Conservation (phyloP, 106 monocot genomes). For the Cymbidium sinense region DNA sequence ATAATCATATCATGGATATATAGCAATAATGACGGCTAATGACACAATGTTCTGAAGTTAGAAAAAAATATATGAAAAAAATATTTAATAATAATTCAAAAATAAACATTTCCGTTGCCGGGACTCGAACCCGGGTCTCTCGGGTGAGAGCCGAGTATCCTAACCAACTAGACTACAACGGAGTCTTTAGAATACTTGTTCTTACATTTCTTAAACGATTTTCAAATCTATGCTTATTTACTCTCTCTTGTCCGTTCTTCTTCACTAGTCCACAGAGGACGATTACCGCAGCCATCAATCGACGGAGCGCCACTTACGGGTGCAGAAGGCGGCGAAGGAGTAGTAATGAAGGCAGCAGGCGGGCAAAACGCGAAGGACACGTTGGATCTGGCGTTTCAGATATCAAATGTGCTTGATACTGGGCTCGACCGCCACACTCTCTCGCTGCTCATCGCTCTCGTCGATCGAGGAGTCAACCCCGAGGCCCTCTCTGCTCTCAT, state of each 20-base stretch:
- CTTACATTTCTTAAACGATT: too few species aligned
- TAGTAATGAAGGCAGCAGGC: neutral
- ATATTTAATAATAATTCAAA: too few species aligned
- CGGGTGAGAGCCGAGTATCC: conserved; percentile 99
- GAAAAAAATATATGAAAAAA: too few species aligned
- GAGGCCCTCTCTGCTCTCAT: conserved; percentile 79
- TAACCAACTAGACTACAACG: conserved; percentile 99
- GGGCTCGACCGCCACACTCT: conserved; percentile 93
- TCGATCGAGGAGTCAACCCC: conserved; percentile 77
- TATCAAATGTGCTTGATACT: conserved; percentile 71
- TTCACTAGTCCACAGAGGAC: too few species aligned
- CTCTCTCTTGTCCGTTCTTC: too few species aligned
- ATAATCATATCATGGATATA: too few species aligned
- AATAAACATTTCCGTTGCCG: conserved; percentile 99
- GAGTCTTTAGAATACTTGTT: too few species aligned
- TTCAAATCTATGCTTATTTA: too few species aligned
- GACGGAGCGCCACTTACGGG: neutral
- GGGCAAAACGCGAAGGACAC: conserved; percentile 26
- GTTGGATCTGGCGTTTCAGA: conserved; percentile 84
- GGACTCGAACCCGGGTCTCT: conserved; percentile 99
- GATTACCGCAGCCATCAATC: neutral
- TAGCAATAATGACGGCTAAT: too few species aligned
- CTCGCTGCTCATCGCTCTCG: conserved; percentile 80
- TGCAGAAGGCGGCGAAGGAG: neutral
- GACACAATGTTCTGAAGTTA: too few species aligned